Conservation (phyloP, 2,329 filamentous ascomycete species). For the Bipolaris bicolor region DNA sequence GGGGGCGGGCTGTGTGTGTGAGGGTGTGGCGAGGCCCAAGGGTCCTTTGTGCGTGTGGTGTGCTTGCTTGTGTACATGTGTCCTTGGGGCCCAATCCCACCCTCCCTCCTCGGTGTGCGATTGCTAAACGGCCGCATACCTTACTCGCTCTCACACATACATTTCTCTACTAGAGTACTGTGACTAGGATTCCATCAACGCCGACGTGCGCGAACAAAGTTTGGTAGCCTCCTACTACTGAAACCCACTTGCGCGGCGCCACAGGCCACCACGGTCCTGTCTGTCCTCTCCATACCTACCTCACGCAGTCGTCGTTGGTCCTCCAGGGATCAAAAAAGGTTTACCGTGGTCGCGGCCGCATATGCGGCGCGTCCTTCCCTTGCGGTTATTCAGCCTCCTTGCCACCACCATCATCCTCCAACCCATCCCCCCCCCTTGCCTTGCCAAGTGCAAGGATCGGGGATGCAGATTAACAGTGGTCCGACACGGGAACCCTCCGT, state of each 20-base stretch:
- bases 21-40: constrained; percentile 1
- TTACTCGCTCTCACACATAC: too few species aligned
- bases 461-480: constrained; percentile 18
- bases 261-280: background rate
- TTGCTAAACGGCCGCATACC: too few species aligned
- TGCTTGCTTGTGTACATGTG: too few species aligned
- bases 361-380: constrained; percentile 30
- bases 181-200: background rate
- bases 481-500: constrained; percentile 15
- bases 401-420: constrained; percentile 10
- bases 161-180: background rate
- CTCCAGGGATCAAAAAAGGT: background rate
- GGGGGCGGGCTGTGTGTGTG: background rate
- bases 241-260: background rate
- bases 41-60: background rate
- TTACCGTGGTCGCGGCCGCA: constrained; percentile 11
- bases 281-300: background rate
- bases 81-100: background rate
- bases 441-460: background rate
- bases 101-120: background rate
- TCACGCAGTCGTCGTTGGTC: background rate
- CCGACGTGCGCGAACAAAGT: background rate
- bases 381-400: constrained; percentile 27
- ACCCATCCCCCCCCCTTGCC: background rate
- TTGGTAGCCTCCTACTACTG: background rate